Base-by-base conservation (phyloP, 2,329 filamentous ascomycete genomes). In the Botrytis porri region DNA sequence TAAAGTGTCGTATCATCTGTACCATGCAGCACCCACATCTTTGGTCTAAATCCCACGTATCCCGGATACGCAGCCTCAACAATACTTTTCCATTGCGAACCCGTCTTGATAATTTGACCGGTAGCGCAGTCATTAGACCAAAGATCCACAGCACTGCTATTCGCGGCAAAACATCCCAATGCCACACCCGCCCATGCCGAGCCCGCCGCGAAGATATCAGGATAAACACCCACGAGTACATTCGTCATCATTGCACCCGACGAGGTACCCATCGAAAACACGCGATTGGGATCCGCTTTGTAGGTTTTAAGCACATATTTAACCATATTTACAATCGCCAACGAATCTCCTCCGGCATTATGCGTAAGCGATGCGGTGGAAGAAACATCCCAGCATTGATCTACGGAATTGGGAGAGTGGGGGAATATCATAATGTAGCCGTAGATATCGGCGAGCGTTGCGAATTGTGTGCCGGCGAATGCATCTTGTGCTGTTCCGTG, bases 361-460 rank as follows among this genome's bases (percentile, higher is more conserved):
- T 88, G 88, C 4, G 84, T 86, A 2, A 90, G 83, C 0, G 74
- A 71, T 16, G 71, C 81, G 37, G 81, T 82, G 35, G 85, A 87
- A 16, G 85, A 85, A 1, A 90, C 88, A 75, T 90, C 88, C 87
- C 88, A 90, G 82, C 88, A 90, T 75, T 80, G 81, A 20, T 82
- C 87, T n/a, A 80, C 80, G 76, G 87, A 85, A 9, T 70, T 32
- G 0, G 86, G 86, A 2, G 84, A 85, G 74, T 85, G 83, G 1
- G 87, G 87, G 79, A 88, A 90, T 78, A 90, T 87, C 74, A 87
- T 84, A 70, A 91, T 89, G 80, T 87, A 89, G 39, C 87, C 88
- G 71, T 88, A 83, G 62, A 82, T 77, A 74, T 86, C 85, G 6
- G 88, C 86, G 18, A 88, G 81, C 1, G 82, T 82, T 32, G 86